Evolutionary conservation across 345 rosid genomes (phyloP).

Genomic region (sweet orange (Citrus sinensis)): DNA sequence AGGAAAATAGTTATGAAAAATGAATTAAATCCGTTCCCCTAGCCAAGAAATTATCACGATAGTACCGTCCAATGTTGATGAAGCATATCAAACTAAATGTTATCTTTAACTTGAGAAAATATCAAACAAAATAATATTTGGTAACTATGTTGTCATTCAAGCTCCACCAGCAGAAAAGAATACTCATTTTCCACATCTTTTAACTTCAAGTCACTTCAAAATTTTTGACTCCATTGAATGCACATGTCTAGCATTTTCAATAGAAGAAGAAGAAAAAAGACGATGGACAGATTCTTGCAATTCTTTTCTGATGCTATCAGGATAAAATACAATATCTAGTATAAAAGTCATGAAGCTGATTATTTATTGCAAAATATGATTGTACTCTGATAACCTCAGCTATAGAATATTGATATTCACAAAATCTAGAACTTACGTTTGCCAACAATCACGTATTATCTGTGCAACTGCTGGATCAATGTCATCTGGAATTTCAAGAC

Average conservation of each 20-base stretch:
- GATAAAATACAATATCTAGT: background rate
- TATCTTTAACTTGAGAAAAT: background rate
- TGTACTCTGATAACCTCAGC: background rate
- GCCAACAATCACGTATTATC: conserved; percentile 87
- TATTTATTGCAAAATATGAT: background rate
- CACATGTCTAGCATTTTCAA: background rate
- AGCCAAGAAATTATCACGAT: background rate
- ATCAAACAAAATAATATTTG: background rate
- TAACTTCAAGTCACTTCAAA: background rate
- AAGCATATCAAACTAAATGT: background rate
- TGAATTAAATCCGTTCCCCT: background rate
- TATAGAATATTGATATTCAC: conserved; percentile 2
- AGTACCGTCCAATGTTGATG: background rate
- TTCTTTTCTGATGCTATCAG: background rate
- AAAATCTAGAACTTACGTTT: conserved; percentile 52
- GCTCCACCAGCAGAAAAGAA: background rate
- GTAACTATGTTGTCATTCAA: too few species aligned
- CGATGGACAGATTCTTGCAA: background rate
- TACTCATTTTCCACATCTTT: background rate
- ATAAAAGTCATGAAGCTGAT: background rate
- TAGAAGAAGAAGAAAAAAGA: background rate
- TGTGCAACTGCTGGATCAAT: conserved; percentile 70
- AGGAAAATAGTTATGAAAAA: background rate
- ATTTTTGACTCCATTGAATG: background rate
- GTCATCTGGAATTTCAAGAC: conserved; percentile 74